These are phyloP conservation scores for Poronia punctata DNA, from an alignment of 495 filamentous ascomycete genomes.

Conservation along the genomic window DNA sequence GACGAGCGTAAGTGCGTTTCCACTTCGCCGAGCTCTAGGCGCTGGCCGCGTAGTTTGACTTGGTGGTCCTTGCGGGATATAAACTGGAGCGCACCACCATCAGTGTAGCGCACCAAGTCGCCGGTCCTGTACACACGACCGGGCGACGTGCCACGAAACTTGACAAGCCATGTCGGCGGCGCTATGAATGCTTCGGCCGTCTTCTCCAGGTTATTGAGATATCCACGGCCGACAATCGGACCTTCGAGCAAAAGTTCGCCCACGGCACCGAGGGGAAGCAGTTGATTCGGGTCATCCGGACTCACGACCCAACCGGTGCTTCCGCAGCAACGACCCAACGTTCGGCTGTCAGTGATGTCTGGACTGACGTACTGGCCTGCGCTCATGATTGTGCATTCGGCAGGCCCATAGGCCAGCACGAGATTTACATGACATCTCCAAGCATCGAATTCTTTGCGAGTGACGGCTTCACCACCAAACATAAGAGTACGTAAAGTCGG, in stretches of 20 bases:
- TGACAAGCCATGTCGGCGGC: slow-evolving; percentile 33
- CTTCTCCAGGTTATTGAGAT: slow-evolving; percentile 24
- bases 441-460: background rate
- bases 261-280: slow-evolving; percentile 34
- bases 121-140: slow-evolving; percentile 4
- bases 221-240: slow-evolving; percentile 25
- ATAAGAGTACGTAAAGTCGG: background rate
- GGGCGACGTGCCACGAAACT: background rate
- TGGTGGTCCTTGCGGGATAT: slow-evolving; percentile 17
- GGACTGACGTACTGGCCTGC: background rate
- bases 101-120: slow-evolving; percentile 1
- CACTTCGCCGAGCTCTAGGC: slow-evolving; percentile 21
- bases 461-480: slow-evolving; percentile 3
- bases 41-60: slow-evolving; percentile 19
- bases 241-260: slow-evolving; percentile 35
- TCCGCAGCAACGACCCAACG: slow-evolving; percentile 41
- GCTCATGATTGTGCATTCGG: slow-evolving; percentile 1
- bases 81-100: background rate
- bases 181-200: slow-evolving; percentile 28
- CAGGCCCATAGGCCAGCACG: background rate
- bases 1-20: slow-evolving; percentile 4
- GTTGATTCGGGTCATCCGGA: slow-evolving; percentile 36
- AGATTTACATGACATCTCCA: slow-evolving; percentile 2
- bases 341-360: slow-evolving; percentile 11
- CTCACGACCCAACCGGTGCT: slow-evolving; percentile 45